phyloP scores from a whole-genome alignment of 768 basidiomycete species.

The Inosperma sp. region DNA sequence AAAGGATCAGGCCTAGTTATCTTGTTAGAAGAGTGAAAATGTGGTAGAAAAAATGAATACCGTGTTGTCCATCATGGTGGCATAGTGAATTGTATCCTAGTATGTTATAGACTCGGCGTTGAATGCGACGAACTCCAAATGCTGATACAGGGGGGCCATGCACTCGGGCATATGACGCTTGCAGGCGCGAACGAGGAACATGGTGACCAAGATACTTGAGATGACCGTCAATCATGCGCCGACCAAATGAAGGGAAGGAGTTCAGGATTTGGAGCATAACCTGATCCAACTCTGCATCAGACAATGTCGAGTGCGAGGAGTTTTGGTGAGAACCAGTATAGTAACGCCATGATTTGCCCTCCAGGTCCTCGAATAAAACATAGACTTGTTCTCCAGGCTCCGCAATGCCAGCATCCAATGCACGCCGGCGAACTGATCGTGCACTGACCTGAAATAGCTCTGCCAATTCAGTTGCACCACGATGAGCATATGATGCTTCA shows the following conservation, averaged over 20 bases:
- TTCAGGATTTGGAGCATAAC: slow-evolving; percentile 18
- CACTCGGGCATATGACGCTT: slow-evolving; percentile 21
- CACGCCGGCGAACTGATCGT: slow-evolving; percentile 17
- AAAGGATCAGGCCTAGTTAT: slow-evolving; percentile 31
- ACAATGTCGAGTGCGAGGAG: slow-evolving; percentile 18
- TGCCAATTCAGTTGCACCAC: neutral
- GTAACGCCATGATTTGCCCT: slow-evolving; percentile 13
- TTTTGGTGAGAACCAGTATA: slow-evolving; percentile 8
- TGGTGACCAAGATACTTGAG: slow-evolving; percentile 18
- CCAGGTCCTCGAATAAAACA: neutral
- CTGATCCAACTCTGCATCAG: slow-evolving; percentile 23
- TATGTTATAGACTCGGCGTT: slow-evolving; percentile 28
- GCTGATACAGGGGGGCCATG: slow-evolving; percentile 15
- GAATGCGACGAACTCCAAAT: slow-evolving; percentile 25
- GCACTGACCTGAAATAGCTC: slow-evolving; percentile 13
- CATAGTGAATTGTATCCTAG: slow-evolving; percentile 33
- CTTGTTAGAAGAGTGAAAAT: neutral
- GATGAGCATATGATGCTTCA: slow-evolving; percentile 20
- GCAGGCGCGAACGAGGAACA: slow-evolving; percentile 19
- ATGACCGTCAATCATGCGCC: slow-evolving; percentile 25
- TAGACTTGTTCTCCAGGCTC: slow-evolving; percentile 19
- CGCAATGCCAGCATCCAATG: slow-evolving; percentile 20
- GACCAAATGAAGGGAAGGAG: slow-evolving; percentile 24
- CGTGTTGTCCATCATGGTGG: slow-evolving; percentile 19
- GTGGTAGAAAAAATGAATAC: neutral